Percentiles rank a stretch among this genome's conserved stretches.
Conservation (phyloP, 495 filamentous ascomycete genomes). For the Lophiostoma macrostomum region DNA sequence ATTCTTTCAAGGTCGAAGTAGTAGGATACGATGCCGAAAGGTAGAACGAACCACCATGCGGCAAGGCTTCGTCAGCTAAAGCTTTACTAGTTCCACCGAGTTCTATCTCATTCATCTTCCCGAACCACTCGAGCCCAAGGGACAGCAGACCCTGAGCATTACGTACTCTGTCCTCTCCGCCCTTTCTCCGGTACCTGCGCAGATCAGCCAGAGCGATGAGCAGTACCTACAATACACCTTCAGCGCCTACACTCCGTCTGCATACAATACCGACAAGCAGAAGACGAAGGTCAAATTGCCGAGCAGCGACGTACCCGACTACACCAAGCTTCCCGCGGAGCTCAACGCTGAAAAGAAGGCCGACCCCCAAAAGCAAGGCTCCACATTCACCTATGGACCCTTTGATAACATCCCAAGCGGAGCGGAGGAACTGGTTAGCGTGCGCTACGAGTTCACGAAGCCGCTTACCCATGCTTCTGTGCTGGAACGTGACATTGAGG, state of each 20-base stretch:
- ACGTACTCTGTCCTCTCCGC: slow-evolving; percentile 73
- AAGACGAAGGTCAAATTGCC: slow-evolving; percentile 96
- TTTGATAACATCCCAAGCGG: slow-evolving; percentile 75
- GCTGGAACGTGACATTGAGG: slow-evolving; percentile 86
- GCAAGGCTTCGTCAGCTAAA: neutral
- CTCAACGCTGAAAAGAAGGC: slow-evolving; percentile 55
- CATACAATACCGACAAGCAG: slow-evolving; percentile 82
- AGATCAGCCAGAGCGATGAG: slow-evolving; percentile 73
- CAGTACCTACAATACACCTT: slow-evolving; percentile 85
- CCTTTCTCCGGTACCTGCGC: slow-evolving; percentile 72
- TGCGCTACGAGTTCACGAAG: slow-evolving; percentile 95
- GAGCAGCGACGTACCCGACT: slow-evolving; percentile 73
- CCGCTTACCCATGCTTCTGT: slow-evolving; percentile 72
- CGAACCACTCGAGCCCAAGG: slow-evolving; percentile 66
- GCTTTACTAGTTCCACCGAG: slow-evolving; percentile 60
- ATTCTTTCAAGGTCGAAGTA: slow-evolving; percentile 63
- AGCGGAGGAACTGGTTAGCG: slow-evolving; percentile 63
- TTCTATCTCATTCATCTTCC: slow-evolving; percentile 82
- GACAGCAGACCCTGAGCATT: slow-evolving; percentile 82
- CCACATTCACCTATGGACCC: slow-evolving; percentile 87
- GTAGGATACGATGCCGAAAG: slow-evolving; percentile 62
- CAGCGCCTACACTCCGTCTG: slow-evolving; percentile 75
- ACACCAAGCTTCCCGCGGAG: slow-evolving; percentile 64
- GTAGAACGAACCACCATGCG: slow-evolving; percentile 42
- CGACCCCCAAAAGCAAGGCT: slow-evolving; percentile 79